These are phyloP conservation scores for Pharnaceum exiguum DNA, from an alignment of 148 eudicot genomes.

Conservation along the genomic window DNA sequence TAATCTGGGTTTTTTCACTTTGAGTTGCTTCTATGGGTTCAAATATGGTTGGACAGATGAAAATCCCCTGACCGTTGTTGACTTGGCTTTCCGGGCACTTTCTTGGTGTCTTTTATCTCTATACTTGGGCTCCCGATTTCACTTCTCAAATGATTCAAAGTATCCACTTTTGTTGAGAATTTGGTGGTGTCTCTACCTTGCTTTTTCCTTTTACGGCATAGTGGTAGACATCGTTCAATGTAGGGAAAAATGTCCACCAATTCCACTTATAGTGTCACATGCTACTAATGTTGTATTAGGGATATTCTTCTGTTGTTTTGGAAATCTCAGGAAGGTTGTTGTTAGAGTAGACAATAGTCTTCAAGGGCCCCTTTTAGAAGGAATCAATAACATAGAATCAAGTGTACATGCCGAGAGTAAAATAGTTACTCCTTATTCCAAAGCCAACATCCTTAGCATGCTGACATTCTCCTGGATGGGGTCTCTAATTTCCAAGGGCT, in stretches of 20 bases:
- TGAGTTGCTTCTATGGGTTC: constrained; percentile 44
- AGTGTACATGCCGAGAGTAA: constrained; percentile 3
- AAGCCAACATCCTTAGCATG: constrained; percentile 25
- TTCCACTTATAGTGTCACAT: constrained; percentile 26
- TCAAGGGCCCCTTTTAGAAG: constrained; percentile 30
- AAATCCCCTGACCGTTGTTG: constrained; percentile 32
- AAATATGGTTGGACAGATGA: constrained; percentile 44
- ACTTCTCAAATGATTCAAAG: constrained; percentile 20
- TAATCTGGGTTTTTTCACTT: constrained; percentile 31
- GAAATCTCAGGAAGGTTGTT: constrained; percentile 21
- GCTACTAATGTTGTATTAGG: constrained; percentile 27
- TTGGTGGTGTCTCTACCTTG: constrained; percentile 66
- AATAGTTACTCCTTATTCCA: constrained; percentile 23
- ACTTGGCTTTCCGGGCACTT: constrained; percentile 28
- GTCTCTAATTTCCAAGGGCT: constrained; percentile 28
- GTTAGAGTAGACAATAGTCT: constrained; percentile 2
- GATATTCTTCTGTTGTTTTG: constrained; percentile 16
- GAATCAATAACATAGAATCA: constrained; percentile 6
- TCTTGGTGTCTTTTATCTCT: constrained; percentile 41
- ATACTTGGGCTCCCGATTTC: constrained; percentile 37
- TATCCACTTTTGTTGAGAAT: constrained; percentile 46
- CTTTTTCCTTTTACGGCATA: constrained; percentile 46
- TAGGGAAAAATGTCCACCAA: not conserved
- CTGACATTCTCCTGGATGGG: constrained; percentile 34
- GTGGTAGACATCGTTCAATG: constrained; percentile 28